These are phyloP conservation scores for Boletus sensibilis DNA, from an alignment of 768 basidiomycete species.

Conservation along the genomic window DNA sequence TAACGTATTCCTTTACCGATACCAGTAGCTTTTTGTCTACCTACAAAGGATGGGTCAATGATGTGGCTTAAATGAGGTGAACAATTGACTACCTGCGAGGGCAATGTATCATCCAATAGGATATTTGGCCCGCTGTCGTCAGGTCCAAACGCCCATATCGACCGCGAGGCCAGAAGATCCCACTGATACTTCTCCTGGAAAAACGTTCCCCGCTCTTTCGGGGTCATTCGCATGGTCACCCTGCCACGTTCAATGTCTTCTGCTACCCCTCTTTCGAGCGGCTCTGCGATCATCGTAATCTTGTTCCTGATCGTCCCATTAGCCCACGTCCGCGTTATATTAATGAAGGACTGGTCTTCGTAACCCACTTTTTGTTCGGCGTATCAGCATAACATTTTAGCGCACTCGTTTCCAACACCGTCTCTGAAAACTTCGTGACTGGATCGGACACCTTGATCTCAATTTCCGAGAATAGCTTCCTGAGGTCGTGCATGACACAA, in stretches of 20 bases:
- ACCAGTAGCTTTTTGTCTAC: constrained; percentile 91
- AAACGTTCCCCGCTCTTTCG: constrained; percentile 92
- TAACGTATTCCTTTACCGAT: constrained; percentile 91
- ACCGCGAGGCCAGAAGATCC: constrained; percentile 95
- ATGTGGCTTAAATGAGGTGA: neutral
- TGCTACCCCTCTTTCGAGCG: constrained; percentile 91
- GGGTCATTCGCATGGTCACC: constrained; percentile 91
- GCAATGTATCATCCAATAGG: constrained; percentile 92
- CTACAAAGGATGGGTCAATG: constrained; percentile 35
- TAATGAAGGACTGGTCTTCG: neutral
- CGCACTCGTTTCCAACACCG: constrained; percentile 95
- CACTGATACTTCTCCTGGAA: constrained; percentile 98
- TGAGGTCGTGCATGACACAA: constrained; percentile 93
- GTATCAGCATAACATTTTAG: constrained; percentile 99
- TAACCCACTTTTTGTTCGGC: constrained; percentile 91
- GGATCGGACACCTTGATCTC: constrained; percentile 99
- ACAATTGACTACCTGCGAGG: constrained; percentile 66
- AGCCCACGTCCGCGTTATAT: constrained; percentile 10
- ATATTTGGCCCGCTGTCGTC: constrained; percentile 95
- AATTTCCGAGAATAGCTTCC: constrained; percentile 91
- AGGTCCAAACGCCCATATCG: constrained; percentile 99
- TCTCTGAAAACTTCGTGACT: constrained; percentile 97
- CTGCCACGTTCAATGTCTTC: constrained; percentile 94
- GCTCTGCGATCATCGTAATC: constrained; percentile 98
- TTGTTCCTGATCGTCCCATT: constrained; percentile 67